Evolutionary conservation across 2,329 filamentous ascomycete species (phyloP), one percentile per base, ranked within the genome.

Genomic region (Zymoseptoria ardabiliae): DNA sequence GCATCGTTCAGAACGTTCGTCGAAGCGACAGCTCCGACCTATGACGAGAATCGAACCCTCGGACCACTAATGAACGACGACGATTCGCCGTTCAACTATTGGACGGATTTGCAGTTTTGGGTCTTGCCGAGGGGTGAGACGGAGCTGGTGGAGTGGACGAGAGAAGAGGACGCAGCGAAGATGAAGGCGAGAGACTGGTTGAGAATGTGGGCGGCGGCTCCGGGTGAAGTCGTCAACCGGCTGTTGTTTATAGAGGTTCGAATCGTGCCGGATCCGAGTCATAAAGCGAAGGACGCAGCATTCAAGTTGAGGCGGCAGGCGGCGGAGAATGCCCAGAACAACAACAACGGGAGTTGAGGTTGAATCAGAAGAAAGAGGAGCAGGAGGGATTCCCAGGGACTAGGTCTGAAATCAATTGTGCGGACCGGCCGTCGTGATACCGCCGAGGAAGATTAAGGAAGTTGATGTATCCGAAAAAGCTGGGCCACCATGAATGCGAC

Each of bases 231-330:
- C 4, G 35, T 41, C 13, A 52, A 22, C 13, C 54, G 54, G 17
- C 22, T 49, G 20, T 28, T 56, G 45, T 56, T 23, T 25, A 56
- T 56, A 22, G 54, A 56, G 45, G 54, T 56, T 10, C 19, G 45
- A 17, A 51, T 56, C 28, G 54, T 56, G n/a, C 41, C 28, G 23
- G 54, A 56, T 56, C 19, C 35, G 23, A 35, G 50, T 22, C 22
- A 22, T 7, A 28, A 50, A 20, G 28, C 28, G 35, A 56, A 56
- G 21, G 28, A 56, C 28, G 20, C 30, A 7, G 54, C 19, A 1
- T 25, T 41, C 3, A 41, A 41, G 35, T 4, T 13, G 35, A 41
- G 35, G 35, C 13, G 2, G 35, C 35, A 41, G 17, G 35, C 35
- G 10, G 35, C 35, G 35, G 5, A 17, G 1, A 11, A 41, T 17